A percentile compares a stretch with the other conserved stretches of the same genome.
Evolutionary conservation across 2,329 filamentous ascomycete genomes (phyloP).

Genomic region (Cladosporium sp.): DNA sequence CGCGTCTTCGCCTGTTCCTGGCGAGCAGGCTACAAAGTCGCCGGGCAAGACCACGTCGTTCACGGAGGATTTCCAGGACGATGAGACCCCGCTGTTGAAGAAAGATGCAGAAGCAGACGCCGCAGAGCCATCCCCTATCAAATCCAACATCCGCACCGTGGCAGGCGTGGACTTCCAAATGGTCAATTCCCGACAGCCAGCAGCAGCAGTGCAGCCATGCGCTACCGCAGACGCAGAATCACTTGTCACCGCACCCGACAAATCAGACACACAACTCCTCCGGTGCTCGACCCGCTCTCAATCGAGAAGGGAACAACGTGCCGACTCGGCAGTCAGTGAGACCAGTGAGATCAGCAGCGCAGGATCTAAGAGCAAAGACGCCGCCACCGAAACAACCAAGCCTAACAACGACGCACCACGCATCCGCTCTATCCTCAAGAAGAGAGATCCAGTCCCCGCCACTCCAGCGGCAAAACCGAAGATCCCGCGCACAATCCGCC

Average conservation of each 20-base stretch:
- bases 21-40: not conserved
- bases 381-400: not conserved
- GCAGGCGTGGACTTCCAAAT: slow-evolving; percentile 11
- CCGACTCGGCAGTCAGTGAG: slow-evolving; percentile 13
- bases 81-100: not conserved
- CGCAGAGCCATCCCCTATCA: not conserved
- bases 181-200: not conserved
- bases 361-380: not conserved
- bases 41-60: not conserved
- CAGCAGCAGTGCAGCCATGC: not conserved
- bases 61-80: not conserved
- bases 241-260: not conserved
- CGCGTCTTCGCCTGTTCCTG: not conserved
- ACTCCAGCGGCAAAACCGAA: not conserved
- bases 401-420: slow-evolving; percentile 1
- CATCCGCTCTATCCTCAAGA: slow-evolving; percentile 1
- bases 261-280: not conserved
- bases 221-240: slow-evolving; percentile 9
- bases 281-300: slow-evolving; percentile 13
- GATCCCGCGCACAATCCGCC: not conserved
- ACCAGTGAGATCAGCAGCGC: not conserved
- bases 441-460: not conserved
- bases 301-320: slow-evolving; percentile 14
- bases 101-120: too few relatives aligned
- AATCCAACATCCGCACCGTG: slow-evolving; percentile 2